phyloP scores from a whole-genome alignment of 1,284 basidiomycete species.

The Ustilago lituana region DNA sequence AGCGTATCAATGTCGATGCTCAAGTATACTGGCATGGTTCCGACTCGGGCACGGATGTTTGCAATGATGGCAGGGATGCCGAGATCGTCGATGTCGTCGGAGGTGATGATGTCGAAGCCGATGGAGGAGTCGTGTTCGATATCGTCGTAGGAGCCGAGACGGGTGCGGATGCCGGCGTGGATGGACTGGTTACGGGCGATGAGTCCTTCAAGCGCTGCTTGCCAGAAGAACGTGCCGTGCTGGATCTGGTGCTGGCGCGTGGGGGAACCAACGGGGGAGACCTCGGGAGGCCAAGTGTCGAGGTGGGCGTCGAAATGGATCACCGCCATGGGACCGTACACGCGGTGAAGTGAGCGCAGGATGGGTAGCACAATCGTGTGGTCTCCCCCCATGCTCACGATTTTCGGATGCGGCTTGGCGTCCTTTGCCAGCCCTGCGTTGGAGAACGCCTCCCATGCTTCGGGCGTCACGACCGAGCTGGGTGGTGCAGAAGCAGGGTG shows the following conservation, averaged over 20 bases:
- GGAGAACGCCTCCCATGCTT: constrained; percentile 68
- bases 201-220: constrained; percentile 68
- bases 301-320: constrained; percentile 70
- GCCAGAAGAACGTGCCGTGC: constrained; percentile 69
- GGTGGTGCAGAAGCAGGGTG: constrained; percentile 1
- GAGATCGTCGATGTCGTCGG: constrained; percentile 54
- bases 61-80: constrained; percentile 43
- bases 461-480: constrained; percentile 8
- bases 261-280: constrained; percentile 32
- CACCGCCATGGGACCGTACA: constrained; percentile 69
- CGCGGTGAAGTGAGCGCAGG: constrained; percentile 67
- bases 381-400: constrained; percentile 69
- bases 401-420: constrained; percentile 62
- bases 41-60: constrained; percentile 42
- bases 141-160: constrained; percentile 50
- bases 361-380: constrained; percentile 70
- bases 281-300: constrained; percentile 75
- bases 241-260: constrained; percentile 55
- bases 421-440: constrained; percentile 50
- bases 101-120: constrained; percentile 54
- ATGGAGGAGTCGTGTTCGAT: constrained; percentile 44
- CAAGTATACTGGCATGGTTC: constrained; percentile 53
- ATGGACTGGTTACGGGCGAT: constrained; percentile 74
- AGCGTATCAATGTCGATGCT: constrained; percentile 59
- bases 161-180: constrained; percentile 77